These are phyloP conservation scores for Metschnikowia corniflorae DNA, from an alignment of 805 yeast species.

Conservation along the genomic window DNA sequence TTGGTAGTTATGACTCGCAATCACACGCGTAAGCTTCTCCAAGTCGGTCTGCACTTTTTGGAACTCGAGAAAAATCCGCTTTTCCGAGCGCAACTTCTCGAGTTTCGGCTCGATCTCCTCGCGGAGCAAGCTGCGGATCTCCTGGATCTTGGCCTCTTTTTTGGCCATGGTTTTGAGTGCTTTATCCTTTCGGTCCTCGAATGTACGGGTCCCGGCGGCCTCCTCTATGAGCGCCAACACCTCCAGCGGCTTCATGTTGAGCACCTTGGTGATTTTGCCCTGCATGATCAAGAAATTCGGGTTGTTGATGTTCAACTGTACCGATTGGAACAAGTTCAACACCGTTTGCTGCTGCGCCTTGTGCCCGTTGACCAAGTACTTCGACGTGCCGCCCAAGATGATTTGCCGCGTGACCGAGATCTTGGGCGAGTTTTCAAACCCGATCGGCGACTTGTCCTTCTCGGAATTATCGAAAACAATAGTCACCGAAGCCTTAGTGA, in stretches of 20 bases:
- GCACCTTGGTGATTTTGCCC: slow-evolving; percentile 94
- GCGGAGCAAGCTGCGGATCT: slow-evolving; percentile 63
- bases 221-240: slow-evolving; percentile 90
- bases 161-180: slow-evolving; percentile 90
- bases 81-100: slow-evolving; percentile 74
- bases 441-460: slow-evolving; percentile 74
- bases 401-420: slow-evolving; percentile 92
- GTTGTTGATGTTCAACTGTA: slow-evolving; percentile 92
- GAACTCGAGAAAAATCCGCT: slow-evolving; percentile 76
- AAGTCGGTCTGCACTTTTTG: slow-evolving; percentile 80
- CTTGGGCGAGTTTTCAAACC: slow-evolving; percentile 71
- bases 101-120: slow-evolving; percentile 95
- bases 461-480: slow-evolving; percentile 91
- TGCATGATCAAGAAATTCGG: slow-evolving; percentile 98
- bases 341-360: slow-evolving; percentile 94
- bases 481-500: slow-evolving; percentile 94
- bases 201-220: slow-evolving; percentile 96
- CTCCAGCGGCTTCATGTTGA: slow-evolving; percentile 93
- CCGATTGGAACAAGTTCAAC: slow-evolving; percentile 84
- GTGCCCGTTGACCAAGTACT: slow-evolving; percentile 92
- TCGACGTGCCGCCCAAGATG: slow-evolving; percentile 85
- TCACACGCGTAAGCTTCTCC: slow-evolving; percentile 69
- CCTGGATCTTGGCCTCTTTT: slow-evolving; percentile 79
- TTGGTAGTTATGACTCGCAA: slow-evolving; percentile 72
- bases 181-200: slow-evolving; percentile 87